Base-by-base conservation (phyloP, 495 filamentous ascomycete genomes). In the Lophiostoma macrostomum region DNA sequence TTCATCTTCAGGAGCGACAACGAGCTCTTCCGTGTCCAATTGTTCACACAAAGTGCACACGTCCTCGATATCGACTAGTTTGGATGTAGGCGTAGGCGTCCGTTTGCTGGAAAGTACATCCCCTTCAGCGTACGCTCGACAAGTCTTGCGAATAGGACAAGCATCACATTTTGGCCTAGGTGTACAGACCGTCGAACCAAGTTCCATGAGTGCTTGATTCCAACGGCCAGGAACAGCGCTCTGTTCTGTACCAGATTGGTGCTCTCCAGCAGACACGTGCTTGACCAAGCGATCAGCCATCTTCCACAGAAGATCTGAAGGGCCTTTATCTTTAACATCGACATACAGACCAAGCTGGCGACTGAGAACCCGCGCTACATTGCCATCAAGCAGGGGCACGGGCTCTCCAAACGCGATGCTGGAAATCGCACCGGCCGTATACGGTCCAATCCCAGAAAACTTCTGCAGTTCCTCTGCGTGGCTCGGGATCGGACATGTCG, bases 131-230 rank as follows among this genome's bases (percentile, higher is more conserved):
- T 40, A 59, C 6, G 56, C 40, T 25, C 56, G 31, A 25, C 56
- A 59, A 36, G 40, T 59, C 16, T 41, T 47, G 11, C 24, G 43
- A 14, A 59, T 48, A 3, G 56, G 48, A 36, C 56, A 59, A 12
- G 53, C 56, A 14, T 44, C 49, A 25, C 56, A 59, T 25, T 59
- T 52, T 5, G 56, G 56, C 22, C 40, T 3, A 4, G 56, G 56
- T 8, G 49, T 53, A 27, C 56, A 59, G 13, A 53, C 32, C 4
- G 56, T 59, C 20, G 56, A 52, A 5, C 56, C 56, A n/a, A 59
- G 41, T 22, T 59, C 56, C 56, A 59, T 59, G 16, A 59, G 47
- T 11, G 56, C 56, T 31, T 59, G 56, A 36, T 59, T 59, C 56
- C 56, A 59, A 24, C 47, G 24, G 1, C 56, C 56, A 4, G 56